A percentile compares a stretch with the other conserved stretches of the same genome.
Evolutionary conservation across 306 rosid species (phyloP).

Genomic region (Luffa acutangula): DNA sequence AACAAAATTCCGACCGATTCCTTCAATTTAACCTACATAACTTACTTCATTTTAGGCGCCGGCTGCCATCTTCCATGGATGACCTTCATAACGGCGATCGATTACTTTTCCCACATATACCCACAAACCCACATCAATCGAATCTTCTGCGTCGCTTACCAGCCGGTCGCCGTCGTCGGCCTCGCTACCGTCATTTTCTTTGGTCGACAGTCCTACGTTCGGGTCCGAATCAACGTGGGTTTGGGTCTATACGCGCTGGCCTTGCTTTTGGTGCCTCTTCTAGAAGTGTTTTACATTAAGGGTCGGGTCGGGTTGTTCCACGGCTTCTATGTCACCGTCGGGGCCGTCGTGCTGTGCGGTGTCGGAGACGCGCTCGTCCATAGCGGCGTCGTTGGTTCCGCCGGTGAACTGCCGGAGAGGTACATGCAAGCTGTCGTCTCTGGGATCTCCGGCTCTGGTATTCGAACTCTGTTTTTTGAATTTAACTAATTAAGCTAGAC

Average conservation of each 20-base stretch:
- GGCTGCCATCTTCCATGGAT: slow-evolving; percentile 88
- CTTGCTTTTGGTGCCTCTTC: slow-evolving; percentile 39
- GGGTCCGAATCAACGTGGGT: slow-evolving; percentile 58
- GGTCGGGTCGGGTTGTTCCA: slow-evolving; percentile 62
- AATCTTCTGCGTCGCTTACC: slow-evolving; percentile 50
- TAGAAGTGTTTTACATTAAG: slow-evolving; percentile 41
- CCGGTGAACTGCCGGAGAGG: slow-evolving; percentile 70
- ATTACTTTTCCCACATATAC: slow-evolving; percentile 72
- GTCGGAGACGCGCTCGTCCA: slow-evolving; percentile 61
- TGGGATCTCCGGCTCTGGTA: slow-evolving; percentile 66
- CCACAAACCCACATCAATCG: slow-evolving; percentile 75
- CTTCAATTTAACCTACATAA: slow-evolving; percentile 43
- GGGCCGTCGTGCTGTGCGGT: slow-evolving; percentile 34
- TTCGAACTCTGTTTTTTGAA: too few species aligned
- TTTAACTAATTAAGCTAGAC: too few species aligned
- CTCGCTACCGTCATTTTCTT: slow-evolving; percentile 42
- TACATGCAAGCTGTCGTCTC: slow-evolving; percentile 77
- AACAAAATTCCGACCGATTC: slow-evolving; percentile 32
- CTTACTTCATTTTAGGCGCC: slow-evolving; percentile 53
- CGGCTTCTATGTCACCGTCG: slow-evolving; percentile 57
- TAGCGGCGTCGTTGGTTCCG: slow-evolving; percentile 64
- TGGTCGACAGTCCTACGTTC: slow-evolving; percentile 32
- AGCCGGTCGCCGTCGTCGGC: slow-evolving; percentile 31
- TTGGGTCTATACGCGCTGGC: slow-evolving; percentile 37
- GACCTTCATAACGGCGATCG: slow-evolving; percentile 81